A percentile compares a stretch with the other conserved stretches of the same genome.
Conservation (phyloP, 257 asterid species). For the Solanum chmielewskii region DNA sequence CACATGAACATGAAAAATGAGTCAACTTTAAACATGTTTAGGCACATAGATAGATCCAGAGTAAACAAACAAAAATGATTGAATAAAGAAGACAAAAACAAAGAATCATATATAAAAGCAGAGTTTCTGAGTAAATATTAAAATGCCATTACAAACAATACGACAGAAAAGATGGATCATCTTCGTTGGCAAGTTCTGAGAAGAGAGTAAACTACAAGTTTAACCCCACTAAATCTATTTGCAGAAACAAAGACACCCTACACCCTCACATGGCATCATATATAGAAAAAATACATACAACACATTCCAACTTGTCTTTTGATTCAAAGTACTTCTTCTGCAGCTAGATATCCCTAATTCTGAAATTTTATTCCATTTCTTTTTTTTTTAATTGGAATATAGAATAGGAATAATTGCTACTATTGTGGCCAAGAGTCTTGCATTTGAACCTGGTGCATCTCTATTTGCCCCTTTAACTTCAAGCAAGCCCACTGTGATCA, state of each 20-base stretch:
- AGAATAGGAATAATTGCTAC: constrained; percentile 8
- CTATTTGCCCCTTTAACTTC: constrained; percentile 39
- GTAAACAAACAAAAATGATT: not conserved
- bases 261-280: constrained; percentile 5
- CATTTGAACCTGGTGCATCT: constrained; percentile 29
- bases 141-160: not conserved
- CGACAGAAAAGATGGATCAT: not conserved
- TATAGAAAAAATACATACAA: not conserved
- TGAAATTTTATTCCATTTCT: not conserved
- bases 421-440: constrained; percentile 36
- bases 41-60: not conserved
- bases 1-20: not conserved
- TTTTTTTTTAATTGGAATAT: not conserved
- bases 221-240: not conserved
- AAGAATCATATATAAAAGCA: not conserved
- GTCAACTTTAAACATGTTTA: not conserved
- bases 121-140: not conserved
- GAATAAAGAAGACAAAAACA: not conserved
- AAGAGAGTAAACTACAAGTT: not conserved
- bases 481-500: constrained; percentile 38
- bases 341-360: not conserved
- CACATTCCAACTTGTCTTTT: not conserved
- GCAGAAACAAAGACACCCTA: not conserved
- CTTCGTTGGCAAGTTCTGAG: not conserved
- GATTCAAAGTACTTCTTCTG: not conserved